Conservation (phyloP, 2,329 filamentous ascomycete species). For the Colletotrichum chlorophyti region DNA sequence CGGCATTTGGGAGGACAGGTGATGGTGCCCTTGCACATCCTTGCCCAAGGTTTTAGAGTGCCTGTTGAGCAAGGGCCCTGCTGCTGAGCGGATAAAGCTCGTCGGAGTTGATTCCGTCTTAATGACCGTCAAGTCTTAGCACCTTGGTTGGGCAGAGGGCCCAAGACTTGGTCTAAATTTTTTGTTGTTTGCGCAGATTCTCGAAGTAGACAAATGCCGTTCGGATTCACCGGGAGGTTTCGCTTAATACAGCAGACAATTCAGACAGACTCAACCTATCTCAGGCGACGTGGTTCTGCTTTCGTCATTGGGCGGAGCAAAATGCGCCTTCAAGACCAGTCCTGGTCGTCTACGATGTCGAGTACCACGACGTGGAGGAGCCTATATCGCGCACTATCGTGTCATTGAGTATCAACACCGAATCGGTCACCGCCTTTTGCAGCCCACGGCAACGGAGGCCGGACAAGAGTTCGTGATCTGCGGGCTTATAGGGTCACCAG, state of each 20-base stretch:
- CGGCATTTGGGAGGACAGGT: no score
- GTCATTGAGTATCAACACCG: background rate
- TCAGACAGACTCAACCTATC: no score
- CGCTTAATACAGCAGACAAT: no score
- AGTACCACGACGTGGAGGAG: background rate
- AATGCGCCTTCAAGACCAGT: no score
- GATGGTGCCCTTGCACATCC: no score
- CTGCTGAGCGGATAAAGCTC: background rate
- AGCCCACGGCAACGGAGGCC: background rate
- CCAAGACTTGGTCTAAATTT: no score
- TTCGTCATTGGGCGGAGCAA: background rate
- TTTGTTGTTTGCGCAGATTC: background rate
- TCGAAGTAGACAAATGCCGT: background rate
- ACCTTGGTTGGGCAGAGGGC: background rate
- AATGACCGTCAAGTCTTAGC: no score
- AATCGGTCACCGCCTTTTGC: slow-evolving; percentile 24
- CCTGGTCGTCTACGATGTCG: no score
- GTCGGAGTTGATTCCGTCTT: background rate
- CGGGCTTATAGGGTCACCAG: background rate
- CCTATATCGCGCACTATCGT: no score
- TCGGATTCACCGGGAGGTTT: no score
- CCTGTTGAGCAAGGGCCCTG: background rate
- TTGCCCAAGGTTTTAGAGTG: no score
- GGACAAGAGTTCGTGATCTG: slow-evolving; percentile 16
- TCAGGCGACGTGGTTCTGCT: no score